Evolutionary conservation across 2,329 filamentous ascomycete species (phyloP).

Genomic region (Sordariomycetes sp.): DNA sequence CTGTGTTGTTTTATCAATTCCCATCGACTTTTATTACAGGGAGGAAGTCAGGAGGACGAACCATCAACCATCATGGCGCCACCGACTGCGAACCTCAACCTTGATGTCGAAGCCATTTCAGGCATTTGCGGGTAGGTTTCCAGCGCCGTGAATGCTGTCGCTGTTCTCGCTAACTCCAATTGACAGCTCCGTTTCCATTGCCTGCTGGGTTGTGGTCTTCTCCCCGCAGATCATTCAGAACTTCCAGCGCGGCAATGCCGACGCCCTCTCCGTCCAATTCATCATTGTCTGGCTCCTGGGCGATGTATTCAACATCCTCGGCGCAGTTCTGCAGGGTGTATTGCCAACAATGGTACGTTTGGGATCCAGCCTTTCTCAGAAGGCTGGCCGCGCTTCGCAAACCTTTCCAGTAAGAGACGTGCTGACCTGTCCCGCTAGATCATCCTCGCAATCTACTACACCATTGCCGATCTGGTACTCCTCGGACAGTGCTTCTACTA

Average conservation of each 20-base stretch:
- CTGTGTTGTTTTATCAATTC: neutral
- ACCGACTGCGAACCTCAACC: slow-evolving; percentile 48
- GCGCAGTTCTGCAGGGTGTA: slow-evolving; percentile 84
- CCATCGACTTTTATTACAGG: too few species aligned
- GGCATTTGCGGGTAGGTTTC: slow-evolving; percentile 72
- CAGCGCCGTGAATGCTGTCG: neutral
- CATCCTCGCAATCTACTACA: slow-evolving; percentile 91
- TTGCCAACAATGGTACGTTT: slow-evolving; percentile 73
- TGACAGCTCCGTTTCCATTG: slow-evolving; percentile 87
- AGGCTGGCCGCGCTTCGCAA: neutral
- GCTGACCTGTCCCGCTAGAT: slow-evolving; percentile 34
- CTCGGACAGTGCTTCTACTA: slow-evolving; percentile 93
- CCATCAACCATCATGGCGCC: slow-evolving; percentile 35
- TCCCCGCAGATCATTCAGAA: slow-evolving; percentile 96
- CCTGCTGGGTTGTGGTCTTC: slow-evolving; percentile 95
- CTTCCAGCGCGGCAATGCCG: slow-evolving; percentile 74
- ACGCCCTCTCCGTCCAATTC: slow-evolving; percentile 85
- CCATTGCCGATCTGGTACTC: slow-evolving; percentile 81
- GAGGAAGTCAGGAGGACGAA: too few species aligned
- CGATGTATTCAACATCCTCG: slow-evolving; percentile 94
- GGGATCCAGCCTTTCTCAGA: too few species aligned
- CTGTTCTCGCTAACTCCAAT: too few species aligned
- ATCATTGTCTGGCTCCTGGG: slow-evolving; percentile 87
- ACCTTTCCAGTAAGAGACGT: slow-evolving; percentile 2
- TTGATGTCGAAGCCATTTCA: slow-evolving; percentile 84